Evolutionary conservation across 2,329 filamentous ascomycete species (phyloP).

Genomic region (Colletotrichum sp.): DNA sequence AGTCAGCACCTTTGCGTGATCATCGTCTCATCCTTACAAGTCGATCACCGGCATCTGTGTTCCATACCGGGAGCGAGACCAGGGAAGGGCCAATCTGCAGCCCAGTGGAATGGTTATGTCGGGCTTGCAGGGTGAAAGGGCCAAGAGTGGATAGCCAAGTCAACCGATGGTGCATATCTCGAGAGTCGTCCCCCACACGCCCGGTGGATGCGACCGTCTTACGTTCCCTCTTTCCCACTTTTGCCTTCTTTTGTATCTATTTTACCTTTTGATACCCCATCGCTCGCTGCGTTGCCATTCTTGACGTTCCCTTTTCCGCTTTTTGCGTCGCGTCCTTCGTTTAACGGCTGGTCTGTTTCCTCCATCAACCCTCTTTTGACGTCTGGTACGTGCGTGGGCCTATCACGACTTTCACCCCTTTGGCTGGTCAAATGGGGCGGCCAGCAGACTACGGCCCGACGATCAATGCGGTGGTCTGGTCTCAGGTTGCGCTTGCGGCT

Average conservation of each 20-base stretch:
- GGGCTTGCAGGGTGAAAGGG: background rate
- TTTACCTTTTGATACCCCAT: background rate
- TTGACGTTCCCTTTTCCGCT: background rate
- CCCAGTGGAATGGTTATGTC: background rate
- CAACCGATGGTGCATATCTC: background rate
- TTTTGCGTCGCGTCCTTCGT: background rate
- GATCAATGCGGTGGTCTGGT: conserved; percentile 23
- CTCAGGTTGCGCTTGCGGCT: conserved; percentile 20
- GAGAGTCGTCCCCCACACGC: background rate
- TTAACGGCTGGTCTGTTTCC: conserved; percentile 7
- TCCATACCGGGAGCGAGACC: background rate
- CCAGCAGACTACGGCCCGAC: conserved; percentile 16
- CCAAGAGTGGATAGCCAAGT: background rate
- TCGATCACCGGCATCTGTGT: background rate
- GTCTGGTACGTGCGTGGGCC: background rate
- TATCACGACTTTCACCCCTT: background rate
- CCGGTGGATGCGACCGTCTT: background rate
- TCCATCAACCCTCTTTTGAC: background rate
- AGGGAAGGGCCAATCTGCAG: background rate
- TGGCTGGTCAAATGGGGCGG: conserved; percentile 11
- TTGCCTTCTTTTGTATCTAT: background rate
- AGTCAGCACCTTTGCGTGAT: background rate
- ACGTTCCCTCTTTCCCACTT: background rate
- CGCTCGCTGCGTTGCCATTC: background rate
- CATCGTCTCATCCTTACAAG: conserved; percentile 10